A percentile compares a stretch with the other conserved stretches of the same genome.
Conservation (phyloP, 129 eudicot genomes). For the Flaveria trinervia region DNA sequence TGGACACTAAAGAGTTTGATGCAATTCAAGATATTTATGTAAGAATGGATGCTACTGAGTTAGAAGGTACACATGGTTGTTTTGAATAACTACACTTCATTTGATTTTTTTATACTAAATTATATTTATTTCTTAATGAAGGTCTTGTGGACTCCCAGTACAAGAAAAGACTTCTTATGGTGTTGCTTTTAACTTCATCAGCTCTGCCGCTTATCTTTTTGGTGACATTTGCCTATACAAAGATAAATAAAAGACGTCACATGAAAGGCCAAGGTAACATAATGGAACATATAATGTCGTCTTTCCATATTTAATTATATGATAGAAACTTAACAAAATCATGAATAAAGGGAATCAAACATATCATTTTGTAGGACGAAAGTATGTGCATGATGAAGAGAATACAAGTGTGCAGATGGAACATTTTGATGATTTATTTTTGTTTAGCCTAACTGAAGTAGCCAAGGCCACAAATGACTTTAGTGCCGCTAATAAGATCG, state of each 20-base stretch:
- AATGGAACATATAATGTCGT: neutral
- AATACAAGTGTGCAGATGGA: neutral
- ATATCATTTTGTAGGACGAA: neutral
- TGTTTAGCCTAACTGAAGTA: neutral
- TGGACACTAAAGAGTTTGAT: too few relatives aligned
- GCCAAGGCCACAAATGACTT: conserved; percentile 1
- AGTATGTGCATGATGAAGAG: neutral
- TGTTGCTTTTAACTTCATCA: neutral
- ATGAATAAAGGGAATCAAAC: neutral
- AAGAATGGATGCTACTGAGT: too few relatives aligned
- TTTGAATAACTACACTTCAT: neutral
- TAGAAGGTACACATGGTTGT: conserved; percentile 4
- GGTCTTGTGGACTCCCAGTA: neutral
- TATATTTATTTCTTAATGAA: neutral
- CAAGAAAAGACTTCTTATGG: neutral
- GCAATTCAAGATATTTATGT: too few relatives aligned
- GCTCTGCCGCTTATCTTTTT: neutral
- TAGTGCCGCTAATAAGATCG: neutral
- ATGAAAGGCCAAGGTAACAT: neutral
- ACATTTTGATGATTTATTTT: neutral
- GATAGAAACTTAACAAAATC: neutral
- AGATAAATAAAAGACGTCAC: neutral
- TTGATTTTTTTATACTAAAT: neutral
- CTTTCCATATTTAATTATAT: neutral
- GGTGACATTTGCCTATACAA: neutral